Percentiles rank a stretch among this genome's conserved stretches.
These are phyloP conservation scores for Termitomyces titanicus DNA, from an alignment of 768 basidiomycete genomes.

Conservation along the genomic window DNA sequence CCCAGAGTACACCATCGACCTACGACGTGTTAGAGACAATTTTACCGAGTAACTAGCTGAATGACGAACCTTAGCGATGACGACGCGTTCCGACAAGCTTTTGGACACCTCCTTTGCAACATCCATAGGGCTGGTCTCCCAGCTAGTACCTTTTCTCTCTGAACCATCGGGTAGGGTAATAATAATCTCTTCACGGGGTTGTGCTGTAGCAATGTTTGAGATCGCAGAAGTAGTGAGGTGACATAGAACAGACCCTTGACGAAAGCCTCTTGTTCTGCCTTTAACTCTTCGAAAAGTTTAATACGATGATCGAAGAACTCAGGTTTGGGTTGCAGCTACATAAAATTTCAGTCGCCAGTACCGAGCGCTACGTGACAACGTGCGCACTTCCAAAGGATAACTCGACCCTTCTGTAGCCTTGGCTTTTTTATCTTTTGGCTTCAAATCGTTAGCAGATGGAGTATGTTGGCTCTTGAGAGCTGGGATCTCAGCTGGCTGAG, in stretches of 20 bases:
- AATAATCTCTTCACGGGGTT: slow-evolving; percentile 79
- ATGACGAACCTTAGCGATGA: slow-evolving; percentile 82
- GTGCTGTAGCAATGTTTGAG: slow-evolving; percentile 36
- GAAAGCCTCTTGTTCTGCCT: slow-evolving; percentile 78
- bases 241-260: slow-evolving; percentile 54
- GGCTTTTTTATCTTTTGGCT: slow-evolving; percentile 36
- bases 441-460: slow-evolving; percentile 12
- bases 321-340: slow-evolving; percentile 76
- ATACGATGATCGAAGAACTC: slow-evolving; percentile 88
- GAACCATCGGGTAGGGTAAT: slow-evolving; percentile 88
- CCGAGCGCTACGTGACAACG: not conserved
- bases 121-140: slow-evolving; percentile 93
- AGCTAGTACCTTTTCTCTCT: slow-evolving; percentile 78
- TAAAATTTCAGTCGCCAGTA: slow-evolving; percentile 9
- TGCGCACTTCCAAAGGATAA: slow-evolving; percentile 62
- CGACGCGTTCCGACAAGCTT: slow-evolving; percentile 80
- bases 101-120: slow-evolving; percentile 87
- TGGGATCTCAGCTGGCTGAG: slow-evolving; percentile 45
- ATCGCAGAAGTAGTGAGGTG: not conserved
- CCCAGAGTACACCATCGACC: slow-evolving; percentile 90
- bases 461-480: slow-evolving; percentile 42
- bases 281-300: slow-evolving; percentile 84
- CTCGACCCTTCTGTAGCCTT: slow-evolving; percentile 36
- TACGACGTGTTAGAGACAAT: slow-evolving; percentile 22
- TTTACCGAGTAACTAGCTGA: not conserved